phyloP scores from a whole-genome alignment of 768 basidiomycete genomes.

The Auriscalpium orientale region DNA sequence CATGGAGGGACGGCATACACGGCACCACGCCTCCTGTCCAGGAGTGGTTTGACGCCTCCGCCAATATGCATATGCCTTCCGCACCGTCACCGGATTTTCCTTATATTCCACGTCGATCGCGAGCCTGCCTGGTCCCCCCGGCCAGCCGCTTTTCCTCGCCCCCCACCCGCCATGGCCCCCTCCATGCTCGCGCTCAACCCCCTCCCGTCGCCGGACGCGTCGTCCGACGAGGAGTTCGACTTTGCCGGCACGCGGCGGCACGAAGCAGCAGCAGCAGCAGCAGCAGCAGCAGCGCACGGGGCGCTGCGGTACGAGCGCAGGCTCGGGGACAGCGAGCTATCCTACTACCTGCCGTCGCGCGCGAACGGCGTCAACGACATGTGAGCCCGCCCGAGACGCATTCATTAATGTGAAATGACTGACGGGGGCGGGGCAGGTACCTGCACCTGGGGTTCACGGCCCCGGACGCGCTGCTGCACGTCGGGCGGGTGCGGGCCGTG shows the following conservation, averaged over 20 bases:
- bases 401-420: not conserved
- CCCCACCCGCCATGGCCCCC: not conserved
- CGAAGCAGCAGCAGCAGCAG: not conserved
- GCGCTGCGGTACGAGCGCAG: slow-evolving; percentile 35
- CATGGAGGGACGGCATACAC: no score
- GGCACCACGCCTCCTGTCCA: not conserved
- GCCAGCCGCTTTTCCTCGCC: not conserved
- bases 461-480: slow-evolving; percentile 32
- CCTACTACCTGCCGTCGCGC: slow-evolving; percentile 76
- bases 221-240: not conserved
- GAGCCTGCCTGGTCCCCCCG: not conserved
- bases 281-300: not conserved
- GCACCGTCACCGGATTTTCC: not conserved
- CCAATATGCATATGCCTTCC: not conserved
- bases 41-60: not conserved
- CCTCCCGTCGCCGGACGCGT: slow-evolving; percentile 3
- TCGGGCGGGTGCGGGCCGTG: slow-evolving; percentile 42
- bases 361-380: slow-evolving; percentile 83
- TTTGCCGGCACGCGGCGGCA: not conserved
- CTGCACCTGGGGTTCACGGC: slow-evolving; percentile 64
- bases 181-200: not conserved
- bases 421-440: slow-evolving; percentile 50
- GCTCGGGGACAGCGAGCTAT: slow-evolving; percentile 69
- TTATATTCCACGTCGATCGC: slow-evolving; percentile 1
- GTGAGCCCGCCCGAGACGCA: slow-evolving; percentile 31